Evolutionary conservation across 73 alveolate genomes (phyloP).

Genomic region (Durusdinium trenchii): DNA sequence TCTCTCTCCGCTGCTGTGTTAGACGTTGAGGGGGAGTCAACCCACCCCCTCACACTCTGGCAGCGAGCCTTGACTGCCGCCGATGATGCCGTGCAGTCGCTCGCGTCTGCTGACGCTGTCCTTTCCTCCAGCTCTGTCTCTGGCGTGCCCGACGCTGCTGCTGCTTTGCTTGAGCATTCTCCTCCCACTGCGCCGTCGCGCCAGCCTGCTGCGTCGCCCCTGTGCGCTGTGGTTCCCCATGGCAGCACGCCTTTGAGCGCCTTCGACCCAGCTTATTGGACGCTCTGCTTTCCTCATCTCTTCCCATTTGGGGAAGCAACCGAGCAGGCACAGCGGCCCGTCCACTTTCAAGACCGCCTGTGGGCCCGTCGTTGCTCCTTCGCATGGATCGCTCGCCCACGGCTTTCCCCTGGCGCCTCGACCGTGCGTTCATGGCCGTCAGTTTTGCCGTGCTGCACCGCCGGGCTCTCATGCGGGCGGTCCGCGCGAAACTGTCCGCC

Average conservation of each 20-base stretch:
- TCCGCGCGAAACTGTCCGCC: not conserved
- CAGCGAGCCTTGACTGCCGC: not conserved
- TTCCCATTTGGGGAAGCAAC: slow-evolving; percentile 27
- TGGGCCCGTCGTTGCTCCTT: slow-evolving; percentile 23
- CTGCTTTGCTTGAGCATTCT: too few relatives aligned
- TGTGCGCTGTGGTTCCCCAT: not conserved
- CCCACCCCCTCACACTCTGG: not conserved
- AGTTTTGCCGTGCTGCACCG: not conserved
- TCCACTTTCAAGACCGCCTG: not conserved
- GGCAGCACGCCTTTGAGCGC: not conserved
- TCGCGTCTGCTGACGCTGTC: too few relatives aligned
- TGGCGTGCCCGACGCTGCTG: too few relatives aligned
- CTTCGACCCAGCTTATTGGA: not conserved
- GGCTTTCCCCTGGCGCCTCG: not conserved
- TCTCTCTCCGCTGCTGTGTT: not conserved
- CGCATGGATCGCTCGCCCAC: not conserved
- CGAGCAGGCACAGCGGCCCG: not conserved
- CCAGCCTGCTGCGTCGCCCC: not conserved
- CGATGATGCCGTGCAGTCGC: too few relatives aligned
- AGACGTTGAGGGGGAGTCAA: not conserved
- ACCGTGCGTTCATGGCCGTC: not conserved
- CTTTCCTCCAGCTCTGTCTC: too few relatives aligned
- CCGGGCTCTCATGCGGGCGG: not conserved
- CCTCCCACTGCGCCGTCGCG: too few relatives aligned
- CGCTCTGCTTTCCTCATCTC: slow-evolving; percentile 5